Base-by-base conservation (phyloP, 1,284 basidiomycete species). In the Anthracocystis panici-leucophaei region DNA sequence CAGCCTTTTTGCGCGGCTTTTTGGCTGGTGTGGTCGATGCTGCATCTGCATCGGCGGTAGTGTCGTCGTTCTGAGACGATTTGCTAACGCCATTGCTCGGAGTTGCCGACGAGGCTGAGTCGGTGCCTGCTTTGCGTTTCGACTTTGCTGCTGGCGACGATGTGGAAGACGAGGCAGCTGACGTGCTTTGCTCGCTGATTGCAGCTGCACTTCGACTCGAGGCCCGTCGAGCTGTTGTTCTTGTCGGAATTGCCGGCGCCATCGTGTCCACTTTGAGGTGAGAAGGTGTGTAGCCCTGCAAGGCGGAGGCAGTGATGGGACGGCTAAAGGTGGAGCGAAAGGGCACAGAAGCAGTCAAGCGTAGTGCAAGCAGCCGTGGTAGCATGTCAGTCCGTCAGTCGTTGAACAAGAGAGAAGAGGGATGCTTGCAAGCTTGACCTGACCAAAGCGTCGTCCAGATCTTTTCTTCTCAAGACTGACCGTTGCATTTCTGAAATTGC, bases 1-100 rank as follows among this genome's bases (percentile, higher is more conserved):
- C 60, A 5, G 63, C 46, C 31, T 73, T 73, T 25, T 73, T 73
- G 41, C 70, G 70, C n/a, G 65, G 25, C 49, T 73, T 73, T 14
- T 67, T 73, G 31, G 58, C 50, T 3, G 57, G 50, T 20, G 57
- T 50, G 11, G 42, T 9, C 11, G 57, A 5, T 40, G 61, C 46
- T 20, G 33, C 31, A 42, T 40, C 23, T 23, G 33, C 23, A 35
- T 40, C 23, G 10, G 12, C 21, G 11, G 16, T 29, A 7, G 49
- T 42, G 10, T 50, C 51, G 1, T 61, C 44, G 23, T 21, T 20
- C 27, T 44, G 45, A n/a, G 11, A 8, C 4, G 31, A 33, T 33
- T 33, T 33, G 31, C 31, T 33, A 2, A 33, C 31, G 11, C 31
- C 31, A 11, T 33, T 33, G 31, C 6, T 11, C 31, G 31, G 31